Percentiles rank a stretch among this genome's conserved stretches.
phyloP scores from a whole-genome alignment of 192 early-diverging fungal species.

The Backusella parvicylindrica region DNA sequence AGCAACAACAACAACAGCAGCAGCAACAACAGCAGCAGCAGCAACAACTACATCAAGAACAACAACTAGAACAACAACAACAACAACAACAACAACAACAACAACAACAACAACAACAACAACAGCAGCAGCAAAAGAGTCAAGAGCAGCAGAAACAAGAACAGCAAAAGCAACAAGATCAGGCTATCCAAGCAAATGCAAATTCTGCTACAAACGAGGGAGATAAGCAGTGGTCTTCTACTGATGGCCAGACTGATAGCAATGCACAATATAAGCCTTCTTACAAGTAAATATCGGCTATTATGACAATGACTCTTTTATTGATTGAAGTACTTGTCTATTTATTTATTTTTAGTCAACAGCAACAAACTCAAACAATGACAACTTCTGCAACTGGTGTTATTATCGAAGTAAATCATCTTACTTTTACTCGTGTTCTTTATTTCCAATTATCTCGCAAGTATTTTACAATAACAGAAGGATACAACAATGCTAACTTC shows the following conservation, averaged over 20 bases:
- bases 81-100: not conserved
- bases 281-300: not conserved
- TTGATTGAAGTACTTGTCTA: not conserved
- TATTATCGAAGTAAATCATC: constrained; percentile 31
- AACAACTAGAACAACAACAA: not conserved
- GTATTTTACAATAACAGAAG: not conserved
- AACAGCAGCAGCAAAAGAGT: not conserved
- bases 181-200: not conserved
- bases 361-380: not conserved
- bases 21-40: not conserved
- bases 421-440: constrained; percentile 22
- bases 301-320: not conserved
- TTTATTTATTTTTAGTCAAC: not conserved
- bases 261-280: not conserved
- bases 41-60: not conserved
- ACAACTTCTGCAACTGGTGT: constrained; percentile 8
- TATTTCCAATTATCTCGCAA: constrained; percentile 33
- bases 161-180: not conserved
- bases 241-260: not conserved
- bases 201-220: not conserved
- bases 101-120: not conserved
- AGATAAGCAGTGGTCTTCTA: not conserved
- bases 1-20: not conserved
- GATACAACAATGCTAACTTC: not conserved
- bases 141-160: not conserved